phyloP scores from a whole-genome alignment of 352 stramenopile species.

The Phytophthora cactorum region DNA sequence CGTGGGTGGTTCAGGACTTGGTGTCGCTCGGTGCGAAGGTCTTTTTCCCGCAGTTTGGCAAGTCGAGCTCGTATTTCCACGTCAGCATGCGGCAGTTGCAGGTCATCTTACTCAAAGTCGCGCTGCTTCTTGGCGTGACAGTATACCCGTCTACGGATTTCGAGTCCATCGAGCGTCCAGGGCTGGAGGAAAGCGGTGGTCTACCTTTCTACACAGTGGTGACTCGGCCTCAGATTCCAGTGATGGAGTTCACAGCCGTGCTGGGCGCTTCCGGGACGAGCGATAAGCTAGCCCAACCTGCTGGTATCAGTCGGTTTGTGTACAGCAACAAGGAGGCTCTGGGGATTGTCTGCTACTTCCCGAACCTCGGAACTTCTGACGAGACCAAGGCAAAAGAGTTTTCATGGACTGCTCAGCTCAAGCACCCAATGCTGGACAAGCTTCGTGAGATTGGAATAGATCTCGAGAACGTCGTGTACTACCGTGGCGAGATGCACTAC shows the following conservation, averaged over 20 bases:
- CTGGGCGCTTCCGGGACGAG: conserved; percentile 64
- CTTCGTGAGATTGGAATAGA: conserved; percentile 65
- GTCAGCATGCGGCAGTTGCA: conserved; percentile 82
- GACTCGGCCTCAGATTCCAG: conserved; percentile 71
- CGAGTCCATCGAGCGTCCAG: conserved; percentile 45
- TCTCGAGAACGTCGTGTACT: conserved; percentile 84
- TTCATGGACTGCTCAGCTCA: conserved; percentile 43
- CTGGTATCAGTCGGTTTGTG: conserved; percentile 72
- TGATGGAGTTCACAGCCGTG: conserved; percentile 70
- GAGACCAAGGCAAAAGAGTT: conserved; percentile 62
- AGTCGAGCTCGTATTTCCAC: conserved; percentile 77
- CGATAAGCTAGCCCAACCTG: conserved; percentile 57
- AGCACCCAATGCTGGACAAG: conserved; percentile 74
- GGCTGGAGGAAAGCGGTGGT: conserved; percentile 53
- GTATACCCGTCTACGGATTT: conserved; percentile 62
- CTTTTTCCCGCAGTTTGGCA: conserved; percentile 74
- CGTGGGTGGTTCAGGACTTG: conserved; percentile 80
- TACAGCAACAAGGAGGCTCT: conserved; percentile 73
- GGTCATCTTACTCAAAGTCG: conserved; percentile 81
- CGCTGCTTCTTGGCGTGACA: conserved; percentile 67
- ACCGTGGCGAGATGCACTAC: conserved; percentile 85
- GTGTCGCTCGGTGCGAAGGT: conserved; percentile 74
- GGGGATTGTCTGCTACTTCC: conserved; percentile 81
- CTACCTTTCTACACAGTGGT: conserved; percentile 64
- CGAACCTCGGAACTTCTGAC: conserved; percentile 64